Base-by-base conservation (phyloP, 2,329 filamentous ascomycete species). In the Ciborinia camelliae region DNA sequence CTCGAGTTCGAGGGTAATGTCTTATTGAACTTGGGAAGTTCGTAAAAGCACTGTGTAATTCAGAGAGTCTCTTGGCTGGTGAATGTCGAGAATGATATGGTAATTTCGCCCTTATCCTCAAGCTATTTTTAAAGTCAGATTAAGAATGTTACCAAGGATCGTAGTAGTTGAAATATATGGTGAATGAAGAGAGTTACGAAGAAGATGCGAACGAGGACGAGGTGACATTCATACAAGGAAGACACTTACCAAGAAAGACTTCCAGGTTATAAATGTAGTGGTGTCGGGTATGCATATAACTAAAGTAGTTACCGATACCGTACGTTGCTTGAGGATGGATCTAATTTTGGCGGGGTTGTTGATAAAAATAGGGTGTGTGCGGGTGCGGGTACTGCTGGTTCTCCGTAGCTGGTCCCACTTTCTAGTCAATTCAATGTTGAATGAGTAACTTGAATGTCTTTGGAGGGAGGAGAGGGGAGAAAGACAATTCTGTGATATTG, bases 21-120 rank as follows among this genome's bases (percentile, higher is more conserved):
- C 39, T 55, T 15, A 23, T 15, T 23, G 12, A 26, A 45, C 54
- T 61, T 39, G 26, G 12, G 2, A 50, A 26, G 8, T 26, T 28
- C 9, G 58, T 26, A 18, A 51, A 18, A 23, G 39, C 39, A n/a
- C 59, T 20, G 65, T 67, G 62, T 67, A 61, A 61, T 52, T 65
- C 62, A 10, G 10, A n/a, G 15, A 2, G 28, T 41, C 15, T 14
- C 37, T 23, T 59, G 12, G 8, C 55, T 37, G 5, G 14, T 47
- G 55, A 23, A 47, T 20, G n/a, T 35, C n/a, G 41, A 47, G 41
- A 58, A 47, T 47, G 41, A 47, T 35, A 4, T 47, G 14, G 39
- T 58, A 2, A 23, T 23, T 47, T 35, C 30, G 7, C 55, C 47
- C 5, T 47, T 47, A 26, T 23, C 14, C n/a, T 58, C 28, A 12